Evolutionary conservation across 2,329 filamentous ascomycete genomes (phyloP).

Genomic region (Capronia americana): DNA sequence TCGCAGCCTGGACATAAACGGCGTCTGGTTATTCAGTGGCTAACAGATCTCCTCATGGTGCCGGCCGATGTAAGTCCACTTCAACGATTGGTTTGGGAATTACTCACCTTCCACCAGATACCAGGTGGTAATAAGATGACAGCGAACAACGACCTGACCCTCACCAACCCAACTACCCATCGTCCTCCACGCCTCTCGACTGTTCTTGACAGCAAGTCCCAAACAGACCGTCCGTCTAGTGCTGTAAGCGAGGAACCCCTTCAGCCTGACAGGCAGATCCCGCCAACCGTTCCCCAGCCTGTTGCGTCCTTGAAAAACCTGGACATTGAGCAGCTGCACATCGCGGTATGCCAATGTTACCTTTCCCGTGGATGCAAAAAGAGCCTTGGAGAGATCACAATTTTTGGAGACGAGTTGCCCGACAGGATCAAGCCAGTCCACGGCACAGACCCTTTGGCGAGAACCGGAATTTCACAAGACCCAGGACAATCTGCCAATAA

Average conservation of each 20-base stretch:
- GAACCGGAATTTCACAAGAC: background rate
- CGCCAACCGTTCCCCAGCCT: background rate
- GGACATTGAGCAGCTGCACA: background rate
- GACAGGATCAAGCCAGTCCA: background rate
- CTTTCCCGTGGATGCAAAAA: background rate
- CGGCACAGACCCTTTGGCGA: background rate
- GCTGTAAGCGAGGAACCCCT: background rate
- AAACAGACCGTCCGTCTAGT: background rate
- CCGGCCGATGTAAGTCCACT: background rate
- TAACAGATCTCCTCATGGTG: background rate
- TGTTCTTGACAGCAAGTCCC: background rate
- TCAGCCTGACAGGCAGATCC: background rate
- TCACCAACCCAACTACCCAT: background rate
- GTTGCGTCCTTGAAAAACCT: background rate
- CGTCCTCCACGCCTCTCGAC: background rate
- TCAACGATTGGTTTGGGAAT: background rate
- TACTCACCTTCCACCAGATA: background rate
- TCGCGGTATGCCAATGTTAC: background rate
- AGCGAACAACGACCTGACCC: background rate
- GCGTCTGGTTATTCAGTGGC: background rate
- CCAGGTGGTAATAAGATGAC: background rate
- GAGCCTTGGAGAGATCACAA: background rate
- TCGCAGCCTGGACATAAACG: constrained; percentile 6
- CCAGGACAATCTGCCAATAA: background rate
- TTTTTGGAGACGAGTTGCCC: constrained; percentile 1